A percentile compares a stretch with the other conserved stretches of the same genome.
These are phyloP conservation scores for Mesotaenium endlicherianum DNA, from an alignment of 139 green algal species.

Conservation along the genomic window DNA sequence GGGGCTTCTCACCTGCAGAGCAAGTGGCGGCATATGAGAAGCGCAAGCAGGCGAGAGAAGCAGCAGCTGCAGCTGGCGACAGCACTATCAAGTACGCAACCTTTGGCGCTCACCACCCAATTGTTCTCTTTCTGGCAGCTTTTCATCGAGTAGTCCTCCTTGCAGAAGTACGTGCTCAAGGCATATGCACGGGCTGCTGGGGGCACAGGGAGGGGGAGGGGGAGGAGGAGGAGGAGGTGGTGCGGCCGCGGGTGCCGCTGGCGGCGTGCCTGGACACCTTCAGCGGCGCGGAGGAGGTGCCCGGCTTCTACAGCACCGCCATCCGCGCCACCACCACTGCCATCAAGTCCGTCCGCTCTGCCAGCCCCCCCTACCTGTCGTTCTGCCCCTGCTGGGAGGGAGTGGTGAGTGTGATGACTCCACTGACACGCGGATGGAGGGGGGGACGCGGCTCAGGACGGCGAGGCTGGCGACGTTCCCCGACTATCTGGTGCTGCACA, in stretches of 20 bases:
- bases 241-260: slow-evolving; percentile 79
- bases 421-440: too few relatives aligned
- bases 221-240: slow-evolving; percentile 24
- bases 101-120: too few relatives aligned
- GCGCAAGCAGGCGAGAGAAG: neutral
- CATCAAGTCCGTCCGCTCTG: slow-evolving; percentile 24
- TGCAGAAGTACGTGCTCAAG: too few relatives aligned
- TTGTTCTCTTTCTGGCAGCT: too few relatives aligned
- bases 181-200: too few relatives aligned
- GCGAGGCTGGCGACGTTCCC: slow-evolving; percentile 81
- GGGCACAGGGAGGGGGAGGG: too few relatives aligned
- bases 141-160: too few relatives aligned
- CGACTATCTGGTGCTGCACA: slow-evolving; percentile 80
- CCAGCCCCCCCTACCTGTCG: neutral
- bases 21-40: slow-evolving; percentile 14
- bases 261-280: slow-evolving; percentile 77
- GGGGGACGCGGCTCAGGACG: slow-evolving; percentile 38
- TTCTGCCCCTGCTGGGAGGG: neutral
- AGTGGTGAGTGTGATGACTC: too few relatives aligned
- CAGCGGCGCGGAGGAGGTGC: slow-evolving; percentile 63
- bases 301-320: slow-evolving; percentile 78
- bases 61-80: too few relatives aligned
- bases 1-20: neutral
- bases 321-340: slow-evolving; percentile 43
- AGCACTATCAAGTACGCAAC: too few relatives aligned